These are phyloP conservation scores for Clausena lansium DNA, from an alignment of 345 rosid genomes.

Conservation along the genomic window DNA sequence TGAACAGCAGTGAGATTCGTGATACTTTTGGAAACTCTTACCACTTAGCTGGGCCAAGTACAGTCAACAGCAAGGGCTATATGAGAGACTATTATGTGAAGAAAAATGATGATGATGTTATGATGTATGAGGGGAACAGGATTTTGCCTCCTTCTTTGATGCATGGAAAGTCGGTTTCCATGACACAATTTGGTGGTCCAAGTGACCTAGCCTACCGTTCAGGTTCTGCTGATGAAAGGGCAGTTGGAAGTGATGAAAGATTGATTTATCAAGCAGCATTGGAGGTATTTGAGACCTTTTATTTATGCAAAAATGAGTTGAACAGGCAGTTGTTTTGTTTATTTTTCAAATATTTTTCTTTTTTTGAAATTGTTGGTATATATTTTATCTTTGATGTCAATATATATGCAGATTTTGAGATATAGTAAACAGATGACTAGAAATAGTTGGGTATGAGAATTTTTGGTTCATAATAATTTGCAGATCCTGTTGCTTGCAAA, in stretches of 20 bases:
- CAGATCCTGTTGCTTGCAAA: not conserved
- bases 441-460: not conserved
- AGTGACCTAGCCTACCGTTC: slow-evolving; percentile 45
- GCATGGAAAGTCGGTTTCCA: slow-evolving; percentile 42
- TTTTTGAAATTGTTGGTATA: not conserved
- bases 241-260: slow-evolving; percentile 60
- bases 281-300: slow-evolving; percentile 43
- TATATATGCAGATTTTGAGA: not conserved
- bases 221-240: slow-evolving; percentile 55
- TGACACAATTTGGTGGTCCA: slow-evolving; percentile 44
- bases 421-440: not conserved
- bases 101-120: slow-evolving; percentile 35
- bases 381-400: not conserved
- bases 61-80: slow-evolving; percentile 35
- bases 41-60: slow-evolving; percentile 37
- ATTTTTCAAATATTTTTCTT: not conserved
- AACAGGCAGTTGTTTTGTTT: not conserved
- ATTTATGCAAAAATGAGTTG: not conserved
- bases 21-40: slow-evolving; percentile 35
- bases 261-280: slow-evolving; percentile 88
- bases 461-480: not conserved
- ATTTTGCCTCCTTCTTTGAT: slow-evolving; percentile 57
- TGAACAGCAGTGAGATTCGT: slow-evolving; percentile 34
- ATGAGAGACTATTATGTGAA: slow-evolving; percentile 37
- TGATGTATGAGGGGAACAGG: slow-evolving; percentile 59